Conservation (phyloP, 2,329 filamentous ascomycete genomes). For the Verticillium dahliae region DNA sequence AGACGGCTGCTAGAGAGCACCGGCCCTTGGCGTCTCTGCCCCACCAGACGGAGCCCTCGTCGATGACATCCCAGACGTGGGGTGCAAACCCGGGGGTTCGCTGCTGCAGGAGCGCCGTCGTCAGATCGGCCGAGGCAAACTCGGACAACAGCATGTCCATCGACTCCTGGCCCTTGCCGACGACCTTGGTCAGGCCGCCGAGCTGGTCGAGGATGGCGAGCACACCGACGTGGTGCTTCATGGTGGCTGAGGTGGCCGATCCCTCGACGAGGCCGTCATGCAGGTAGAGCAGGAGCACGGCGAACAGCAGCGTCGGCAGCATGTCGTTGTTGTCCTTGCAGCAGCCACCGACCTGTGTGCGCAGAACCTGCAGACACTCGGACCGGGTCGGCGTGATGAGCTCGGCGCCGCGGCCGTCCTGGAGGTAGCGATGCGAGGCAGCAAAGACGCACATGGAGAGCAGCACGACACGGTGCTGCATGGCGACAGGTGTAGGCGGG, state of each 20-base stretch:
- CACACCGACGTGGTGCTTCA: slow-evolving; percentile 25
- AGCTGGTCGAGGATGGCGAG: slow-evolving; percentile 26
- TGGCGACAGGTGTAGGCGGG: slow-evolving; percentile 20
- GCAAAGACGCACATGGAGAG: slow-evolving; percentile 23
- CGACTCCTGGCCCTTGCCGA: slow-evolving; percentile 18
- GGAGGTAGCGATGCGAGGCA: slow-evolving; percentile 22
- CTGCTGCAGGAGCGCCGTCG: slow-evolving; percentile 30
- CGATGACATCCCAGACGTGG: slow-evolving; percentile 28
- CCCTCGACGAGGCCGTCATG: slow-evolving; percentile 30
- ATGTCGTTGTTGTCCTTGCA: slow-evolving; percentile 22
- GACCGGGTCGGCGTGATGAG: slow-evolving; percentile 17
- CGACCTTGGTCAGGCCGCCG: slow-evolving; percentile 18
- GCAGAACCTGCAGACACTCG: slow-evolving; percentile 23
- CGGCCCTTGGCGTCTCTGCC: slow-evolving; percentile 25
- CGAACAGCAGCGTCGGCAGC: slow-evolving; percentile 25
- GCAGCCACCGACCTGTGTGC: slow-evolving; percentile 24
- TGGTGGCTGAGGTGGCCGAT: slow-evolving; percentile 8
- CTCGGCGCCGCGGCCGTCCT: slow-evolving; percentile 19
- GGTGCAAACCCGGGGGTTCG: slow-evolving; percentile 28
- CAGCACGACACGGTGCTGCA: slow-evolving; percentile 24
- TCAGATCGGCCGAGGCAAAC: slow-evolving; percentile 35
- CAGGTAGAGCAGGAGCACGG: slow-evolving; percentile 35
- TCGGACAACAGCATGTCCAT: slow-evolving; percentile 33
- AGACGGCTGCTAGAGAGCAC: slow-evolving; percentile 25
- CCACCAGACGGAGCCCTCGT: slow-evolving; percentile 34